Evolutionary conservation across 371 early-diverging fungal species (phyloP).

Genomic region (Cladochytrium tenue): DNA sequence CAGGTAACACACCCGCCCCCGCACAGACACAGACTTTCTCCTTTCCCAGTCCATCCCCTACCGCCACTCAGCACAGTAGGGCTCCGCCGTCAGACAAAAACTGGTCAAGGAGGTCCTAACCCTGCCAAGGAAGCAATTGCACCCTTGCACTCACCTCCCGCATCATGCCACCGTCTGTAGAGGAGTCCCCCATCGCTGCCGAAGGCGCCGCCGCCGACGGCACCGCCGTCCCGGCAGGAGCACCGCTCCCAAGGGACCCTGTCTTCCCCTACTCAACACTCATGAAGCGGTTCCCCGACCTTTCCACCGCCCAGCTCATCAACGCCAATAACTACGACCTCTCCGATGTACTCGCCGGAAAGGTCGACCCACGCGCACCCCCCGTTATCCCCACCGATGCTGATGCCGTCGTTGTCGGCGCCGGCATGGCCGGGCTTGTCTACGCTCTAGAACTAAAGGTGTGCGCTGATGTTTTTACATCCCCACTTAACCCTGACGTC

Average conservation of each 20-base stretch:
- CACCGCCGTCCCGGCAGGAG: not conserved
- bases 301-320: slow-evolving; percentile 19
- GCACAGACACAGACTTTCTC: too few relatives aligned
- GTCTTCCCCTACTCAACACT: slow-evolving; percentile 6
- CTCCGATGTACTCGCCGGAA: not conserved
- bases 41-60: not conserved
- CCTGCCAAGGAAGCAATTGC: not conserved
- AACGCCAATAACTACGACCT: slow-evolving; percentile 19
- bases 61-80: not conserved
- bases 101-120: not conserved
- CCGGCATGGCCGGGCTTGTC: slow-evolving; percentile 17
- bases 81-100: not conserved
- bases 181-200: not conserved
- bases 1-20: too few relatives aligned
- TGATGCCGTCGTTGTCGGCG: slow-evolving; percentile 19
- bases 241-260: not conserved
- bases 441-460: slow-evolving; percentile 18
- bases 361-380: not conserved
- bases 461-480: not conserved
- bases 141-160: not conserved
- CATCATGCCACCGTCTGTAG: not conserved
- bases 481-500: not conserved
- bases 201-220: not conserved
- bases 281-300: not conserved
- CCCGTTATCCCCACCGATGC: slow-evolving; percentile 8